Base-by-base conservation (phyloP, 75 land plant species). In the Cupressus sempervirens region DNA sequence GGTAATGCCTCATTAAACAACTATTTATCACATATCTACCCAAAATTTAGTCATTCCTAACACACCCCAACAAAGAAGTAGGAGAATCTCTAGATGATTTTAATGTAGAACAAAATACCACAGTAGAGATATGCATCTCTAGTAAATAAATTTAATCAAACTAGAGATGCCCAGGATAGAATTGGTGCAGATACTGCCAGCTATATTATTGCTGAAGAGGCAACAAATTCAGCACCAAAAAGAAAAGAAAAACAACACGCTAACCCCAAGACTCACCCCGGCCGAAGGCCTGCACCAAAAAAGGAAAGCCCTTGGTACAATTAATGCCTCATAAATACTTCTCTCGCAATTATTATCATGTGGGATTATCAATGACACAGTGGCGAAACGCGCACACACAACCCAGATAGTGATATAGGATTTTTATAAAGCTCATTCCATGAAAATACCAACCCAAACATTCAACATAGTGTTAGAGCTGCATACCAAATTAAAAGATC, bases 401-500 rank as follows among this genome's bases (percentile, higher is more conserved):
- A 38, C 7, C 20, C 41, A 76, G 20, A 14, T 3, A 76, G 38
- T 20, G 7, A 15, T 50, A 50, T 50, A 38, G 36, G 80, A 76
- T 35, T 30, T 76, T 76, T 43, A 36, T 20, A 36, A 36, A 18
- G n/a, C 40, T 40, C 1, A 20, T 76, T 76, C 80, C 41, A 76
- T 65, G 68, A 7, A 40, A 76, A 76, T 40, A 76, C 41, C 80
- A 76, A 35, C 80, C 80, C 80, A 76, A 76, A 20, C 80, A 76
- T 76, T 79, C 81, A 45, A 79, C 48, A 79, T 79, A n/a, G 81
- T 79, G 81, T 26, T 4, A 79, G 52, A 79, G 81, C 81, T 79
- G 29, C 81, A 79, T 79, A 79, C 81, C 81, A 79, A 79, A 30
- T 45, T 79, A 41, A 72, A 72, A 72, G 36, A 32, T 72, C 74